Evolutionary conservation across 495 filamentous ascomycete genomes (phyloP), one percentile per base, ranked within the genome.

Genomic region (Sordaria brevicollis): DNA sequence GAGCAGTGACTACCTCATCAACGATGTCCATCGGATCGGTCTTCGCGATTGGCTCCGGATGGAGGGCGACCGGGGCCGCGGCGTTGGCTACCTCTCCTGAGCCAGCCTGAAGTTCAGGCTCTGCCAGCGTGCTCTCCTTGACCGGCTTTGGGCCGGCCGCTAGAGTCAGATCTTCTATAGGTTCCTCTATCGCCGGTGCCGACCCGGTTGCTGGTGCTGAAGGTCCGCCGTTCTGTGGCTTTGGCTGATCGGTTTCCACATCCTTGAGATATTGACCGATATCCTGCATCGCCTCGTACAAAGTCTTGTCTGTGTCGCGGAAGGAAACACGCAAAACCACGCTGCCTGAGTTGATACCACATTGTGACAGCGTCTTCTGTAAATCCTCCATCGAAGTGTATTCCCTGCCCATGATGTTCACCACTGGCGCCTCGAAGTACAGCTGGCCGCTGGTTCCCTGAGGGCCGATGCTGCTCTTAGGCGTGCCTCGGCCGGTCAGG

Each of bases 281-380:
- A 77, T 94, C 87, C 54, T 78, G 79, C 89, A 97, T 90, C 19
- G 95, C 94, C 72, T 93, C 90, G 73, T 92, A 93, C 29, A 97
- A 82, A 8, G 93, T 93, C 70, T 88, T 87, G 33, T 91, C 87
- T 6, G 92, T 94, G 68, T 82, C 84, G 74, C 84, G 87, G 80
- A 94, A 97, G 67, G 83, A 87, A 38, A 98, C 81, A 31, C 91
- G 84, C 36, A 97, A 81, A n/a, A 96, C 79, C 5, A 90, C 86
- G 77, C 86, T 92, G 5, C 95, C 94, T 65, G 86, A 89, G 75
- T 91, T 96, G 74, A 93, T 90, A 1, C 95, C 95, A 35, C 97
- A 80, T 74, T 96, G 91, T n/a, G 88, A 88, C 34, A 98, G 77
- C 0, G 91, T 93, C 82, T 94, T 94, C 76, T 97, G 92, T 67